Conservation (phyloP, 306 rosid species). For the Cucurbita maxima region DNA sequence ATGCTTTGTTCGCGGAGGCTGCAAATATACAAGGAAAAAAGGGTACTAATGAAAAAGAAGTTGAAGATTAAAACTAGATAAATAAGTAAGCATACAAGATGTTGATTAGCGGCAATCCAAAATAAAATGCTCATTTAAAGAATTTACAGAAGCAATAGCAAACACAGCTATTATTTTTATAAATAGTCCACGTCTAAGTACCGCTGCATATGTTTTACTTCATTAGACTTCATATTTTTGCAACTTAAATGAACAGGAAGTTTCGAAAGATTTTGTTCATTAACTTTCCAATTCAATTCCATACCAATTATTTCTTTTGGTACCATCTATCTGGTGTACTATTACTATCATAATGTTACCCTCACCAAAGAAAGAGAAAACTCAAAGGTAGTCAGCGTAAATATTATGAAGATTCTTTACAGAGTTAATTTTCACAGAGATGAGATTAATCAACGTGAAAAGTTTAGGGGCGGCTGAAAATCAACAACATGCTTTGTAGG, state of each 20-base stretch:
- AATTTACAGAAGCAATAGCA: background rate
- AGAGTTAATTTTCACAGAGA: background rate
- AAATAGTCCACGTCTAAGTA: background rate
- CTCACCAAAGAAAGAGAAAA: background rate
- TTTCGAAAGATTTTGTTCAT: background rate
- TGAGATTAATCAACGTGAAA: background rate
- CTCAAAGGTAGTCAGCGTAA: too few species aligned
- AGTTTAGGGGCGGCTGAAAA: background rate
- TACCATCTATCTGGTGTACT: background rate
- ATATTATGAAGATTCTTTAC: background rate
- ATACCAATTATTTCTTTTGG: background rate
- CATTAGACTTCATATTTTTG: background rate
- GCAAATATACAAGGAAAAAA: conserved; percentile 17
- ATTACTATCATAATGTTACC: background rate
- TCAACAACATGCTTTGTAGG: background rate
- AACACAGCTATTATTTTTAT: background rate
- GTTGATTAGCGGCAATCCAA: background rate
- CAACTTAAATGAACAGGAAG: conserved; percentile 3
- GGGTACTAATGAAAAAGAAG: background rate
- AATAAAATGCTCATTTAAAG: background rate
- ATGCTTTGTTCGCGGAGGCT: conserved; percentile 97
- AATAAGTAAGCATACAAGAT: background rate
- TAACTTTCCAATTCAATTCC: background rate
- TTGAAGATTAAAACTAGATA: background rate
- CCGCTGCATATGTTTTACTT: background rate